phyloP scores from a whole-genome alignment of 306 rosid genomes.

The Malus sieversii region DNA sequence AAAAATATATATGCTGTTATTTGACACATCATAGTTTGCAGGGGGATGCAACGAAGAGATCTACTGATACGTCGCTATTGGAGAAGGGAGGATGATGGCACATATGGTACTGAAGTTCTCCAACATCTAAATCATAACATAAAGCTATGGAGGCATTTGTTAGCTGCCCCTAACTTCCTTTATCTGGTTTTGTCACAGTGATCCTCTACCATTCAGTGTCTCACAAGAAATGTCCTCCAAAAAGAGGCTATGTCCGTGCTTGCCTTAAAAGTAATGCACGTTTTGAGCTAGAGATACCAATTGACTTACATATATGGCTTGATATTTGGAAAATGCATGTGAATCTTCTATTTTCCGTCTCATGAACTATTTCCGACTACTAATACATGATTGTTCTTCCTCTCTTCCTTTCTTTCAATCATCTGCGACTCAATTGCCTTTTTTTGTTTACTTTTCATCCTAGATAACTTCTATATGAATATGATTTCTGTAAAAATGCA shows the following conservation, averaged over 20 bases:
- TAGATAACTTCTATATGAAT: neutral
- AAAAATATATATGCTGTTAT: neutral
- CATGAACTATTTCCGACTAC: neutral
- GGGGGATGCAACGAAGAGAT: constrained; percentile 89
- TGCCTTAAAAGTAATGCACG: constrained; percentile 87
- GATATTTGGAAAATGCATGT: constrained; percentile 13
- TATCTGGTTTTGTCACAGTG: constrained; percentile 45
- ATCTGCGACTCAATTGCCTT: neutral
- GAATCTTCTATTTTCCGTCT: neutral
- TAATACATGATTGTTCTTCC: neutral
- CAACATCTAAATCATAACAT: neutral
- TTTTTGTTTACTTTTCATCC: neutral
- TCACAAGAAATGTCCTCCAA: constrained; percentile 62
- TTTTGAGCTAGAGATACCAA: constrained; percentile 27
- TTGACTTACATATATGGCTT: constrained; percentile 1
- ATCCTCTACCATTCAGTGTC: constrained; percentile 66
- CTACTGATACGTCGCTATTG: constrained; percentile 70
- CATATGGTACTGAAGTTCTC: constrained; percentile 55
- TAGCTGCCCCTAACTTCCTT: constrained; percentile 9
- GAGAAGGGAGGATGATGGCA: constrained; percentile 96
- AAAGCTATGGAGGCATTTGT: constrained; percentile 1
- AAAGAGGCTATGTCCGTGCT: constrained; percentile 75
- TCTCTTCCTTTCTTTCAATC: neutral
- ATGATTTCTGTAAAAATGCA: constrained; percentile 9
- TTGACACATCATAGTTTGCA: constrained; percentile 28